Evolutionary conservation across 768 basidiomycete species (phyloP).

Genomic region (Termitomyces sp.): DNA sequence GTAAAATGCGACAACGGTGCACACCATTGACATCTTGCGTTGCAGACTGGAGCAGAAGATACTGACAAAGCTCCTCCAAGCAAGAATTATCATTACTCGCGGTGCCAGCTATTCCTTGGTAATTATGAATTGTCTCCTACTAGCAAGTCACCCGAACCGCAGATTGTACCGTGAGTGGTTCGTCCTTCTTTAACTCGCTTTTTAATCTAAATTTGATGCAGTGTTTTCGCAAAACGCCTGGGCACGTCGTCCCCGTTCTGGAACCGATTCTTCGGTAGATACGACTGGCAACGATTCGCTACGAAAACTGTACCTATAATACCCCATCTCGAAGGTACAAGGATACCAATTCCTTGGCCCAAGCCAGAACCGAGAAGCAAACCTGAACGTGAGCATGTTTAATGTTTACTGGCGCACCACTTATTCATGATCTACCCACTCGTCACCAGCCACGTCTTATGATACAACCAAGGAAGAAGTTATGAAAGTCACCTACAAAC

Average conservation of each 20-base stretch:
- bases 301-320: slow-evolving; percentile 60
- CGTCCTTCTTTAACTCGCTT: not conserved
- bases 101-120: slow-evolving; percentile 77
- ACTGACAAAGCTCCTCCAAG: slow-evolving; percentile 33
- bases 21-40: slow-evolving; percentile 3
- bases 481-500: slow-evolving; percentile 66
- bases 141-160: slow-evolving; percentile 33
- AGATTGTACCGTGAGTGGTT: slow-evolving; percentile 45
- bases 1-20: not conserved
- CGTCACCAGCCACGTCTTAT: slow-evolving; percentile 48
- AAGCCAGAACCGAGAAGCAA: slow-evolving; percentile 38
- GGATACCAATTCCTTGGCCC: slow-evolving; percentile 72
- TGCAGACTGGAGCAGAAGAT: slow-evolving; percentile 22
- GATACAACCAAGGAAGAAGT: slow-evolving; percentile 67
- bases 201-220: slow-evolving; percentile 26
- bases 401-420: not conserved
- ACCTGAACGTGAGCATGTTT: slow-evolving; percentile 41
- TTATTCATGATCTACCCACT: not conserved
- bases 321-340: slow-evolving; percentile 39
- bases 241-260: slow-evolving; percentile 61
- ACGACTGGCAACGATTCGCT: slow-evolving; percentile 73
- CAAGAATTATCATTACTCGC: slow-evolving; percentile 70
- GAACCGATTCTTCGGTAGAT: slow-evolving; percentile 53
- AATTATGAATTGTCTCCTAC: slow-evolving; percentile 58
- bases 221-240: slow-evolving; percentile 77